phyloP scores from a whole-genome alignment of 2,329 filamentous ascomycete genomes.

The Xylaria sp. region DNA sequence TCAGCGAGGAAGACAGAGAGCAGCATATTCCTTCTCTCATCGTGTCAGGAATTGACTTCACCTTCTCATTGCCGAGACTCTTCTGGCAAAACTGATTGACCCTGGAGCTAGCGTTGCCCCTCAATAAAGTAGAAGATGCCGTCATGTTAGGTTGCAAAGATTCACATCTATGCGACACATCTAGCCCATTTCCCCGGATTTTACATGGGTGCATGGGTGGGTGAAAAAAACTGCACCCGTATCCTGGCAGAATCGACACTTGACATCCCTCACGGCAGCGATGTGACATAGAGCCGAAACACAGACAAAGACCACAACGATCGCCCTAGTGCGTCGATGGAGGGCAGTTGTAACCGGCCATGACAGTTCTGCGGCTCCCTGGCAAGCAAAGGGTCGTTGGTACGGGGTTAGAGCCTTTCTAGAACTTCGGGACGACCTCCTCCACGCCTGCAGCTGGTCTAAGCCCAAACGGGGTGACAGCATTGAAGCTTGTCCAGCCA shows the following conservation, averaged over 20 bases:
- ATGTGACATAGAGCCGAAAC: slow-evolving; percentile 30
- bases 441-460: slow-evolving; percentile 31
- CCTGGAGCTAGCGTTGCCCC: background rate
- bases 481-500: slow-evolving; percentile 14
- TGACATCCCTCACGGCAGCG: slow-evolving; percentile 26
- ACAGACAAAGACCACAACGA: slow-evolving; percentile 18
- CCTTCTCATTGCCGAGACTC: background rate
- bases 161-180: slow-evolving; percentile 1
- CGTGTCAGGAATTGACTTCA: background rate
- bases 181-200: slow-evolving; percentile 38
- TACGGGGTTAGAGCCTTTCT: slow-evolving; percentile 29
- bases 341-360: slow-evolving; percentile 6
- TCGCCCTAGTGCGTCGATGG: slow-evolving; percentile 3
- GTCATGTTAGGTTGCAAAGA: background rate
- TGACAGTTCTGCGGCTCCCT: slow-evolving; percentile 26
- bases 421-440: slow-evolving; percentile 37
- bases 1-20: background rate
- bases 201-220: slow-evolving; percentile 20
- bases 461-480: slow-evolving; percentile 14
- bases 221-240: background rate
- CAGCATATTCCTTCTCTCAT: background rate
- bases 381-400: slow-evolving; percentile 11
- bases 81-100: background rate
- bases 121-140: background rate
- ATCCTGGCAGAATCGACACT: slow-evolving; percentile 21